Percentiles rank a stretch among this genome's conserved stretches.
phyloP scores from a whole-genome alignment of 305 asterid species.

The Euphrasia arctica region DNA sequence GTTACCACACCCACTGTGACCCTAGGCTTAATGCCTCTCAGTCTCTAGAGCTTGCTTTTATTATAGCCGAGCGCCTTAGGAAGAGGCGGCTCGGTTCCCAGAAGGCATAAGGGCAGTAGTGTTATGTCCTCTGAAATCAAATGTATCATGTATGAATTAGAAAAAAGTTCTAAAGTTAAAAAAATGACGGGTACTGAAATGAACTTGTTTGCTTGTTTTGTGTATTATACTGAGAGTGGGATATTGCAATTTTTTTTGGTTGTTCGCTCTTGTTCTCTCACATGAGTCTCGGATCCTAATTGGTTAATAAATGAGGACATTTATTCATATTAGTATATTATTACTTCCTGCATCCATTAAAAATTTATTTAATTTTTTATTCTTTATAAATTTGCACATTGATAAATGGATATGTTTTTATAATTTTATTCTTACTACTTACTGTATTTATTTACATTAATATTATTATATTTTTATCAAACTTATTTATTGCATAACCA shows the following conservation, averaged over 20 bases:
- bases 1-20: constrained; percentile 88
- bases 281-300: no score
- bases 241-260: neutral
- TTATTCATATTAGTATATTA: no score
- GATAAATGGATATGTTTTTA: no score
- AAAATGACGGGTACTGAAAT: neutral
- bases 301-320: neutral
- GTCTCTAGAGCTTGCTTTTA: constrained; percentile 72
- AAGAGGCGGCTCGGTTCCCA: constrained; percentile 58
- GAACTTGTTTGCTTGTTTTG: neutral
- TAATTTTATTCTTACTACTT: no score
- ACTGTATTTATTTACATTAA: no score
- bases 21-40: constrained; percentile 83
- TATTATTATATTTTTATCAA: no score
- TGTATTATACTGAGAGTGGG: neutral
- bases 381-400: no score
- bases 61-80: constrained; percentile 74
- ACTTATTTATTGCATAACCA: no score
- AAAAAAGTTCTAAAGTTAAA: no score
- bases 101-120: neutral
- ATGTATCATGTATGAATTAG: neutral
- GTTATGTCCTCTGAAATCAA: neutral
- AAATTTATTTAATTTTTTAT: no score
- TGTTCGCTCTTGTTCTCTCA: neutral
- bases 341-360: no score